Evolutionary conservation across 331 rosid species (phyloP).

Genomic region (Saraca asoca): DNA sequence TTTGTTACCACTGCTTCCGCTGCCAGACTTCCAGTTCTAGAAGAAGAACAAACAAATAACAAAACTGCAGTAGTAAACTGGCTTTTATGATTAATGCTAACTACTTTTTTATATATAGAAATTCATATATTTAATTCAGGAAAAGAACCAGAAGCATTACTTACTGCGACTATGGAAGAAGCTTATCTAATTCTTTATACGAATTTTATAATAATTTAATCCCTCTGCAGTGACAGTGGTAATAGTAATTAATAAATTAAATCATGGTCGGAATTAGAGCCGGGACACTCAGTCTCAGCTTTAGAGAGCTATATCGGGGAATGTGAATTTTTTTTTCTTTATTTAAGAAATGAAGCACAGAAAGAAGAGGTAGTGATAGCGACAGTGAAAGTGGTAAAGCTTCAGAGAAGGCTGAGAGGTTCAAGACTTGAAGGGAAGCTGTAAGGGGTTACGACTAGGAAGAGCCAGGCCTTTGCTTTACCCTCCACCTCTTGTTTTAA

Average conservation of each 20-base stretch:
- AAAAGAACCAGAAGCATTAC: background rate
- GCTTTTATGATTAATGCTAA: constrained; percentile 6
- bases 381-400: background rate
- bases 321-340: background rate
- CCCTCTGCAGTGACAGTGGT: too few relatives aligned
- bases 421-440: background rate
- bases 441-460: background rate
- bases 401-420: background rate
- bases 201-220: too few relatives aligned
- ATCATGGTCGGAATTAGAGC: background rate
- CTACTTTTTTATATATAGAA: background rate
- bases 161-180: background rate
- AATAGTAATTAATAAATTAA: background rate
- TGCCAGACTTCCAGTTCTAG: constrained; percentile 28
- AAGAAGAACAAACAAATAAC: constrained; percentile 26
- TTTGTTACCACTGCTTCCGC: constrained; percentile 8
- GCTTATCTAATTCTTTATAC: too few relatives aligned
- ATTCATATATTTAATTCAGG: background rate
- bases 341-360: background rate
- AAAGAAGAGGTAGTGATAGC: background rate
- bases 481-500: background rate
- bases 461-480: background rate
- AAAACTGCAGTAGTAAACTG: background rate
- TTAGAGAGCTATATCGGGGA: too few relatives aligned
- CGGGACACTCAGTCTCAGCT: background rate